Base-by-base conservation (phyloP, 352 stramenopile species). In the Phytopythium kandeliae region DNA sequence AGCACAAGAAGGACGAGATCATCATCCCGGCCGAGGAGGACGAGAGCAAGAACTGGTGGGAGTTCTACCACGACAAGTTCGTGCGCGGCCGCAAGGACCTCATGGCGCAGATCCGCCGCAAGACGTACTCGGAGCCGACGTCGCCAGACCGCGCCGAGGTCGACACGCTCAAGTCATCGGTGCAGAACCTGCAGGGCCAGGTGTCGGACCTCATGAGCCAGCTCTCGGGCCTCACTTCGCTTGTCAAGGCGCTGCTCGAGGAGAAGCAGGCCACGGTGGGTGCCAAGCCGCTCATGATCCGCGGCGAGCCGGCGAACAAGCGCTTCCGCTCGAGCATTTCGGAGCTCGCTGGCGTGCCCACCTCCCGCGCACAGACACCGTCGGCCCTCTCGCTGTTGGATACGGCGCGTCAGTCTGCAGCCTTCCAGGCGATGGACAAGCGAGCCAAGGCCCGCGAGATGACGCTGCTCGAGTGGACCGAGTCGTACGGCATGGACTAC, bases 31-130 rank as follows among this genome's bases (percentile, higher is more conserved):
- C 65, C 24, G 70, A 76, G 35, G 62, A 86, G 54, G 82, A 92
- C 51, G 75, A 90, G 65, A 85, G 75, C 47, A 85, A 85, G 58
- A 85, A 90, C 54, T 95, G 85, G 80, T 96, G 86, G 86, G 85
- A 96, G 68, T 97, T 97, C 55, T 92, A 93, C 61, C 88, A 97
- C 58, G 81, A 92, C 24, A 91, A 95, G 63, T 97, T 97, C 55
- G 52, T 93, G 37, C 77, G 84, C 42, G 85, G 82, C 15, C 79
- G 82, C n/a, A 74, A 89, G 40, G 76, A 93, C 46, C 74, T 96
- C 28, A 88, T 97, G 68, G 65, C 70, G 3, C 80, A 94, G 59
- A 97, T 97, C 56, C 79, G 80, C 22, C 77, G 84, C 25, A 94
- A 94, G 59, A 94, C 84, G 34, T 94, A 94, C 65, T 90, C 81